These are phyloP conservation scores for Aspergillus avenaceus DNA, from an alignment of 495 filamentous ascomycete species.

Conservation along the genomic window DNA sequence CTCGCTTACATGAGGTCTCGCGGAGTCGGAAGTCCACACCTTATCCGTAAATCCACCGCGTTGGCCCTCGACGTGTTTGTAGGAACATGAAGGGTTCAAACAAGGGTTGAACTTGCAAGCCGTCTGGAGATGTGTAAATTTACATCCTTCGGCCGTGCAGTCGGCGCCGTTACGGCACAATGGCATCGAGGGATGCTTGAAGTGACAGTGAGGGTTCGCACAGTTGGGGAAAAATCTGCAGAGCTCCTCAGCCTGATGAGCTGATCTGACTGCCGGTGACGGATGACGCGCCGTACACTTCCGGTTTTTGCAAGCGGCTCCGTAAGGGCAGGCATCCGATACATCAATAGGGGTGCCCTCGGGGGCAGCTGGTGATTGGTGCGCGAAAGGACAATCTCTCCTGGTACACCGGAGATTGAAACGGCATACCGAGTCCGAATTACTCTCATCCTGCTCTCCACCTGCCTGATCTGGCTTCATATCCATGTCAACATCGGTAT, in stretches of 20 bases:
- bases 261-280: slow-evolving; percentile 74
- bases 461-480: slow-evolving; percentile 22
- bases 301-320: slow-evolving; percentile 86
- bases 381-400: slow-evolving; percentile 84
- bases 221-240: slow-evolving; percentile 97
- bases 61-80: slow-evolving; percentile 91
- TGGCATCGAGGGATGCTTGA: slow-evolving; percentile 75
- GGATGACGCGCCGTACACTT: slow-evolving; percentile 93
- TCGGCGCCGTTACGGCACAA: slow-evolving; percentile 91
- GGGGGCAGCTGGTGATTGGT: slow-evolving; percentile 89
- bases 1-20: slow-evolving; percentile 73
- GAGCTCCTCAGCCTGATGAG: slow-evolving; percentile 75
- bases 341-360: slow-evolving; percentile 77
- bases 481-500: slow-evolving; percentile 41
- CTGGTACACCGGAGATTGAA: slow-evolving; percentile 87
- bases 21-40: slow-evolving; percentile 74
- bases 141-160: slow-evolving; percentile 79
- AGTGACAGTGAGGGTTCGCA: slow-evolving; percentile 79
- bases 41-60: slow-evolving; percentile 75
- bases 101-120: slow-evolving; percentile 92
- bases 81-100: slow-evolving; percentile 75
- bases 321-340: slow-evolving; percentile 75
- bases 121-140: slow-evolving; percentile 79
- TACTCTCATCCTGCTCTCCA: slow-evolving; percentile 51
- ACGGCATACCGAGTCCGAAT: slow-evolving; percentile 57